These are phyloP conservation scores for Jacaranda mimosifolia DNA, from an alignment of 257 asterid species.

Conservation along the genomic window DNA sequence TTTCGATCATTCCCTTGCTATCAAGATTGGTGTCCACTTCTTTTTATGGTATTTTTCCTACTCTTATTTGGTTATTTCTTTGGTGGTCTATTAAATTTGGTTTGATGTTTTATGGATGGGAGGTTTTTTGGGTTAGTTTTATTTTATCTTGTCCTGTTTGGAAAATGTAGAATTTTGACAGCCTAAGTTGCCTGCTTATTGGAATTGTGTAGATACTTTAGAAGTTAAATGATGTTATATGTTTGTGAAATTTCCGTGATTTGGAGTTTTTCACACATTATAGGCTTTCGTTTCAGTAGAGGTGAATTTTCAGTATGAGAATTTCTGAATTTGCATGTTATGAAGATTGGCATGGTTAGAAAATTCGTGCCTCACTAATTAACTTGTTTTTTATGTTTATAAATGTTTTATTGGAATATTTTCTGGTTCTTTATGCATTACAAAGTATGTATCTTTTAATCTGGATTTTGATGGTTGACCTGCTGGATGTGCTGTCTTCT, in stretches of 20 bases:
- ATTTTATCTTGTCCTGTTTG: not conserved
- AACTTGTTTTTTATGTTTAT: constrained; percentile 1
- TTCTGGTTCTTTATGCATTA: constrained; percentile 19
- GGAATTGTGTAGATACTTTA: not conserved
- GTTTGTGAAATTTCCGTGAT: not conserved
- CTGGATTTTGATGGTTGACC: constrained; percentile 12
- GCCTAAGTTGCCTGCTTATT: not conserved
- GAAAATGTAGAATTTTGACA: constrained; percentile 4
- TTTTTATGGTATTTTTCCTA: constrained; percentile 70
- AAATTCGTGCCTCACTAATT: not conserved
- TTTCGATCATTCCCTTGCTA: constrained; percentile 90
- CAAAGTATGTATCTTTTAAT: constrained; percentile 5
- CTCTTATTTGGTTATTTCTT: constrained; percentile 1
- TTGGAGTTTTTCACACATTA: not conserved
- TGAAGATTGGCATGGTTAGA: constrained; percentile 22
- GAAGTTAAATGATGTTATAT: not conserved
- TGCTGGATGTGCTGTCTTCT: not conserved
- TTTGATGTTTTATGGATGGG: not conserved
- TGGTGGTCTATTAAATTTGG: not conserved
- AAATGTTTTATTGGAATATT: not conserved
- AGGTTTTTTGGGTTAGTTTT: not conserved
- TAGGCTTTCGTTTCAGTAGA: not conserved
- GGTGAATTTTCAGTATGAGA: constrained; percentile 7
- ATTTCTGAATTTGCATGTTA: not conserved
- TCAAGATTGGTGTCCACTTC: constrained; percentile 89